Conservation (phyloP, 345 rosid species). For the Salix viminalis region DNA sequence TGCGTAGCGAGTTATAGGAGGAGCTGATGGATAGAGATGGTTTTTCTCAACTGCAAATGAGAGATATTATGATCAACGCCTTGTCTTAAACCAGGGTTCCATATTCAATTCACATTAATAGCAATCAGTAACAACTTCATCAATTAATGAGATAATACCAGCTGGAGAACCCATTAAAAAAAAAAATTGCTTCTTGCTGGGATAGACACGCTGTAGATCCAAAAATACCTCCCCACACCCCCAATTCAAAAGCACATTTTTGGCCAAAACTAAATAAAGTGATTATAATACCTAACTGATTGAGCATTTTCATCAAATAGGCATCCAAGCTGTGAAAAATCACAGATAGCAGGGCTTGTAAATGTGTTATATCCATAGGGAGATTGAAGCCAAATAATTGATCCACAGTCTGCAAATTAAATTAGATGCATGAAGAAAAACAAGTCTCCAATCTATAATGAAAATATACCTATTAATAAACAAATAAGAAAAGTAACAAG, state of each 20-base stretch:
- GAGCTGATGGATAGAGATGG: slow-evolving; percentile 67
- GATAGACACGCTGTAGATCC: background rate
- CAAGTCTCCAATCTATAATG: background rate
- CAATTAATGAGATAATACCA: no score
- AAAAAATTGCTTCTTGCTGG: background rate
- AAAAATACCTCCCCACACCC: background rate
- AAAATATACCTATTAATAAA: no score
- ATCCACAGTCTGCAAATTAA: slow-evolving; percentile 74
- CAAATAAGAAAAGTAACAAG: no score
- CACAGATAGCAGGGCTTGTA: slow-evolving; percentile 88
- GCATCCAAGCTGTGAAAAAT: slow-evolving; percentile 83
- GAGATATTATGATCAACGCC: slow-evolving; percentile 16
- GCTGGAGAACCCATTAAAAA: background rate
- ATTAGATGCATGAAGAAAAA: slow-evolving; percentile 8
- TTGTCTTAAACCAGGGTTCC: background rate
- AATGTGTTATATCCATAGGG: slow-evolving; percentile 81
- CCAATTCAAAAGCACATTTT: background rate
- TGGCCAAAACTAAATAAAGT: background rate
- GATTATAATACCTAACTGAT: slow-evolving; percentile 62
- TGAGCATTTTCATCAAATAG: slow-evolving; percentile 60
- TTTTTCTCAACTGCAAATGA: slow-evolving; percentile 73
- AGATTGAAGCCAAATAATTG: slow-evolving; percentile 86
- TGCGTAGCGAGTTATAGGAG: slow-evolving; percentile 82
- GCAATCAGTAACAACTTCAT: no score
- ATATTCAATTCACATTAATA: background rate